Evolutionary conservation across 805 yeast species (phyloP), one percentile per base, ranked within the genome.

Genomic region (Hyphopichia homilentoma): DNA sequence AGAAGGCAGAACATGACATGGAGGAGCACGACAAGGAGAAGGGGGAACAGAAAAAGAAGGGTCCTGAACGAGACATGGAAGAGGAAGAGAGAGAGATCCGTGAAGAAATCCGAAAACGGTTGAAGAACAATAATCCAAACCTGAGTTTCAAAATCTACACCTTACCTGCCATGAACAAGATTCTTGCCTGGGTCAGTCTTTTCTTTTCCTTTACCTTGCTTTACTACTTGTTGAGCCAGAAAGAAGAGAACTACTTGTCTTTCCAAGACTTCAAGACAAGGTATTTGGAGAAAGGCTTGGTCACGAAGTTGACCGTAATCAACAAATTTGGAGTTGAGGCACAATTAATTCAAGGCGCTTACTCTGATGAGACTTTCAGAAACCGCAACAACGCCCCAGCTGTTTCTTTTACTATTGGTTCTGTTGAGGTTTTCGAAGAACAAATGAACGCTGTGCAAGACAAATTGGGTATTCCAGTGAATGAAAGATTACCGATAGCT

Each of bases 251-350:
- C 33, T 65, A 61, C 35, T 52, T 65, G 33, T 59, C 89, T 2
- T 82, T 80, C 68, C 95, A 86, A 61, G 95, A 86, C 50, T 88
- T 89, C 68, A 82, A 83, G 54, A 70, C 81, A n/a, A 76, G 80
- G 36, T 81, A 83, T 44, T 64, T 89, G 19, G 86, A 82, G 41
- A 77, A 76, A 44, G 95, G 95, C 4, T 70, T 79, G 30, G 96
- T 89, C 22, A 77, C 81, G 30, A 77, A 74, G 41, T 67, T 88
- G 29, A 70, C 72, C 31, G 95, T 88, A 30, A 71, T 85, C 20
- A 87, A 88, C 60, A 79, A 77, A 44, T 73, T 75, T 40, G 57
- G 73, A 3, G 96, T 86, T 1, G 83, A 78, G 47, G 89, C 84
- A 4, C 78, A 79, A 44, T 58, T 84, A 41, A 68, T 74, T 30